phyloP scores from a whole-genome alignment of 805 yeast genomes.

The Candida sonorensis region DNA sequence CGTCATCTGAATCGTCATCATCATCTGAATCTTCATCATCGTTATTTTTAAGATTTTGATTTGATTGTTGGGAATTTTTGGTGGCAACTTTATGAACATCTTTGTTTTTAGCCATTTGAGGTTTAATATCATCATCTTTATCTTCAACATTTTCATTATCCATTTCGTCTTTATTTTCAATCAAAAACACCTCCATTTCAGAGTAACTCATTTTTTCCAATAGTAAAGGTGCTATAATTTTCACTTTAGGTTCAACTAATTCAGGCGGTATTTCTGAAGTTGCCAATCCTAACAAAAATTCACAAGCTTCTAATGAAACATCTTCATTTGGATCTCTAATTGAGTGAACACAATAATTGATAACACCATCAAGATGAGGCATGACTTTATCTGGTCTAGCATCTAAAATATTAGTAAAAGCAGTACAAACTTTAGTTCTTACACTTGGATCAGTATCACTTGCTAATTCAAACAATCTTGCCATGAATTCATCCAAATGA shows the following conservation, averaged over 20 bases:
- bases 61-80: conserved; percentile 12
- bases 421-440: conserved; percentile 67
- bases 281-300: conserved; percentile 72
- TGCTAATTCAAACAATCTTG: conserved; percentile 64
- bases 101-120: conserved; percentile 67
- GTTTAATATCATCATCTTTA: conserved; percentile 80
- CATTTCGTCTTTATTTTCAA: conserved; percentile 58
- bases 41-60: conserved; percentile 10
- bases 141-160: conserved; percentile 79
- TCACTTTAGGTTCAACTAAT: conserved; percentile 51
- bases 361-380: conserved; percentile 82
- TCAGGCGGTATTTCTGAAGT: conserved; percentile 54
- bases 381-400: conserved; percentile 71
- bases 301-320: conserved; percentile 89
- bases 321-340: conserved; percentile 59
- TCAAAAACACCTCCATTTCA: conserved; percentile 65
- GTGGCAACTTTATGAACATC: conserved; percentile 28
- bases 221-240: conserved; percentile 66
- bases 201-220: conserved; percentile 81
- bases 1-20: conserved; percentile 63
- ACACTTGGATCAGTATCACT: conserved; percentile 51
- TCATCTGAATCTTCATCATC: conserved; percentile 34
- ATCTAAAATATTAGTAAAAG: conserved; percentile 67
- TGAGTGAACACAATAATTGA: conserved; percentile 75
- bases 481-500: conserved; percentile 60